These are phyloP conservation scores for Colletotrichum tanaceti DNA, from an alignment of 2,329 filamentous ascomycete species.

Conservation along the genomic window DNA sequence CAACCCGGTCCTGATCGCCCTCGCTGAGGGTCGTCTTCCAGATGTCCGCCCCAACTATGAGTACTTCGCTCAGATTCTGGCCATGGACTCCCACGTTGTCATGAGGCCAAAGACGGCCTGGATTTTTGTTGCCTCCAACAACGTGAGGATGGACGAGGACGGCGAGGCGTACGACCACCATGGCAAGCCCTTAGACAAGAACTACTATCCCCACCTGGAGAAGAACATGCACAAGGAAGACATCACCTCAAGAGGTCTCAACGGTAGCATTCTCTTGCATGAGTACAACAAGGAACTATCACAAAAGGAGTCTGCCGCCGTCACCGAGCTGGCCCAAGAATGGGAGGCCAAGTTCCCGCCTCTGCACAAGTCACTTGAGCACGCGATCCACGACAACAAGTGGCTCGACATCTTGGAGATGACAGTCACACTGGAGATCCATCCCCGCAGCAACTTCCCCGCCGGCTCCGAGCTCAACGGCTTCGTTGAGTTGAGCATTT, in stretches of 20 bases:
- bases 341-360: constrained; percentile 71
- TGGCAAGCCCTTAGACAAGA: constrained; percentile 56
- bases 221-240: constrained; percentile 65
- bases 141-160: constrained; percentile 61
- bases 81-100: constrained; percentile 64
- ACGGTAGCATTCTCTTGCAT: constrained; percentile 64
- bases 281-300: constrained; percentile 68
- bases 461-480: constrained; percentile 70
- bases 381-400: constrained; percentile 60
- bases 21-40: constrained; percentile 67
- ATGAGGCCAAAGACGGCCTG: constrained; percentile 69
- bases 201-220: constrained; percentile 67
- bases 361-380: constrained; percentile 64
- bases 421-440: constrained; percentile 69
- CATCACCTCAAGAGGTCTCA: constrained; percentile 62
- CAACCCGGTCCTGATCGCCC: constrained; percentile 71
- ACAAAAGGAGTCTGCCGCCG: constrained; percentile 67
- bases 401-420: constrained; percentile 71
- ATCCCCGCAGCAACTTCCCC: constrained; percentile 68
- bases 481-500: constrained; percentile 69
- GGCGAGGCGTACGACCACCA: constrained; percentile 57
- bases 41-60: constrained; percentile 71
- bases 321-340: constrained; percentile 63
- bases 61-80: constrained; percentile 68
- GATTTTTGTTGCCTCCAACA: constrained; percentile 67